Base-by-base conservation (phyloP, 371 early-diverging fungal species). In the Mucor circinelloides region DNA sequence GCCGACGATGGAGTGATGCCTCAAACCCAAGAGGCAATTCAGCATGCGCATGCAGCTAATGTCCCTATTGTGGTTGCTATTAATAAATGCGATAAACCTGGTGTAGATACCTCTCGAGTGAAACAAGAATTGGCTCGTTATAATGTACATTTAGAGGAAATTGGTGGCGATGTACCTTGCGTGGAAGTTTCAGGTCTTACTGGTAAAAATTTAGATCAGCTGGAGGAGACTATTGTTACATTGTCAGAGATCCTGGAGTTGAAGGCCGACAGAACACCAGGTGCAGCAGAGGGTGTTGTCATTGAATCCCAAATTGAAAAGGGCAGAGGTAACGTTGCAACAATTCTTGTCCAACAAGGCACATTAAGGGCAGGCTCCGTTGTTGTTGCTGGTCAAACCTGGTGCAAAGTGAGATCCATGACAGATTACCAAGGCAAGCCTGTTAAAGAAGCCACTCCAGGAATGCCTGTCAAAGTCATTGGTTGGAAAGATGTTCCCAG, bases 1-100 rank as follows among this genome's bases (percentile, higher is more conserved):
- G 98, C 96, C 2, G 97, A 97, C 75, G 99, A 97, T 78, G 98
- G 99, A 9, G 92, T 98, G 23, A 97, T 96, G 97, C 97, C 97
- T 1, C 97, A 97, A 74, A 98, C 99, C 1, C 80, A 90, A 12
- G 98, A 98, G 80, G 97, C 98, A 2, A 96, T 98, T 65, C 82
- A 93, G 73, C 98, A 96, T 71, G 93, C 96, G 3, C 85, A 91
- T 30, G 91, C 85, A 9, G 96, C 98, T 4, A 87, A 86, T 56
- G 96, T 96, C 8, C 97, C 98, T 6, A 89, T 98, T 30, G 92
- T 98, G 44, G 96, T 98, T 0, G 99, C 98, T 1, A 89, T 98
- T 68, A 98, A 95, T 87, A 98, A 98, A 74, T 96, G 96, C 71
- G 99, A 98, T 77, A 96, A 95, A 69, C 93, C 90, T 10, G 93